phyloP scores from a whole-genome alignment of 2,329 filamentous ascomycete genomes.

The Emmonsiellopsis sp. region DNA sequence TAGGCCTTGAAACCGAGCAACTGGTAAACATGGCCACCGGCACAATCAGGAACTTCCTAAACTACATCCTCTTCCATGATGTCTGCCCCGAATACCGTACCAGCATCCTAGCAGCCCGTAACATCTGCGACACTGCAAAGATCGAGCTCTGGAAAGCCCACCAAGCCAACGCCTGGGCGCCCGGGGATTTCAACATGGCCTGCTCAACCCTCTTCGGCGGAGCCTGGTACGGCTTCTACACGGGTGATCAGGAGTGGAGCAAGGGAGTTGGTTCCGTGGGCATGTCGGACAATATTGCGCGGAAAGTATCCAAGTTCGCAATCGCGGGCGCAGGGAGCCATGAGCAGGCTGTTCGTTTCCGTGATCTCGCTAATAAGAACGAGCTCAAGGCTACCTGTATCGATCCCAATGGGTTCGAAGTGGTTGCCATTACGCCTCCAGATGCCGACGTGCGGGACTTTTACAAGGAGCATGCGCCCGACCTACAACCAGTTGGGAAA shows the following conservation, averaged over 20 bases:
- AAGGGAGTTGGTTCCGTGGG: conserved; percentile 20
- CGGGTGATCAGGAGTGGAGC: conserved; percentile 33
- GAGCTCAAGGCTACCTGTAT: conserved; percentile 35
- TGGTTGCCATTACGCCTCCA: conserved; percentile 44
- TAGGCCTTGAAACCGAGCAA: conserved; percentile 44
- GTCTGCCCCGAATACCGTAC: conserved; percentile 72
- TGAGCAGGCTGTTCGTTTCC: conserved; percentile 28
- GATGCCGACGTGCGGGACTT: conserved; percentile 37
- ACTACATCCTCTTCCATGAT: conserved; percentile 73
- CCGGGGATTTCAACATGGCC: conserved; percentile 72
- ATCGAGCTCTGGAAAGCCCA: conserved; percentile 55
- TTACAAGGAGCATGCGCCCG: conserved; percentile 33
- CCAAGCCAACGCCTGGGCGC: conserved; percentile 46
- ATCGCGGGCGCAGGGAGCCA: conserved; percentile 39
- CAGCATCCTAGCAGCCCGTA: conserved; percentile 57
- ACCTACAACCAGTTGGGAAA: conserved; percentile 44
- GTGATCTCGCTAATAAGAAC: conserved; percentile 22
- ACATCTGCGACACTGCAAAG: conserved; percentile 57
- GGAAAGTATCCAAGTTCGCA: conserved; percentile 41
- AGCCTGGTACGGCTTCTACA: conserved; percentile 34
- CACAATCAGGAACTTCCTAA: conserved; percentile 76
- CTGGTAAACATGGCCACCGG: conserved; percentile 52
- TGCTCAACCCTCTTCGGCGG: conserved; percentile 60
- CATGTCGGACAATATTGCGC: conserved; percentile 38
- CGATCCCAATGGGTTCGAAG: conserved; percentile 51